Evolutionary conservation across 768 basidiomycete genomes (phyloP), one percentile per base, ranked within the genome.

Genomic region (Tulasnella sp.): DNA sequence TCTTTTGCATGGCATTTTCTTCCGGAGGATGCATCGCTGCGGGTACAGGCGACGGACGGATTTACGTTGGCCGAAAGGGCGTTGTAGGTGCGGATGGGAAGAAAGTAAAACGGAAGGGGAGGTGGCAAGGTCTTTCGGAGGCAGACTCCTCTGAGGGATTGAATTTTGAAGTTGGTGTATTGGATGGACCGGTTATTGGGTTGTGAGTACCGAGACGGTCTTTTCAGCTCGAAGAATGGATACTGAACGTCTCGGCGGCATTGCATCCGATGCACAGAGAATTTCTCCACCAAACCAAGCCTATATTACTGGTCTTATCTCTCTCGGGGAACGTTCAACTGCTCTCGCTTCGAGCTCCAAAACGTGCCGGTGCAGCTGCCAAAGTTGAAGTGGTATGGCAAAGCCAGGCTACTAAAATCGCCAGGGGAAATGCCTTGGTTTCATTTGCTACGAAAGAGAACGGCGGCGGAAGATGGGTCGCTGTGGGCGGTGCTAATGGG

Each of bases 131-230:
- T 2, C 38, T 75, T 15, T 83, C 93, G 31, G 84, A 85, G 69
- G 82, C 81, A 34, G 85, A 86, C 0, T 85, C 22, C n/a, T 85
- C 64, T 86, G 54, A 58, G 29, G 54, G 54, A 58, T 25, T 31
- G 12, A 58, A 58, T 58, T 58, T 58, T 22, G 54, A 58, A 58
- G 78, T 83, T 58, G 87, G 89, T 75, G 85, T 89, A 22, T 91
- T 90, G 1, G 88, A 91, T 77, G 93, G 93, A 0, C 93, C 93
- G 31, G 83, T 94, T 37, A 91, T 92, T 67, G 88, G 88, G 12
- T 78, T 91, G 93, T 93, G 81, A 74, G 89, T 37, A 12, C 15
- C 29, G 3, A 45, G 42, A 45, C 42, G 25, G 54, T 17, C n/a
- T 6, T 8, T 22, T 58, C 22, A 19, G 12, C 22, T 25, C 54